Conservation (phyloP, 495 filamentous ascomycete species). For the Neurospora sp. region DNA sequence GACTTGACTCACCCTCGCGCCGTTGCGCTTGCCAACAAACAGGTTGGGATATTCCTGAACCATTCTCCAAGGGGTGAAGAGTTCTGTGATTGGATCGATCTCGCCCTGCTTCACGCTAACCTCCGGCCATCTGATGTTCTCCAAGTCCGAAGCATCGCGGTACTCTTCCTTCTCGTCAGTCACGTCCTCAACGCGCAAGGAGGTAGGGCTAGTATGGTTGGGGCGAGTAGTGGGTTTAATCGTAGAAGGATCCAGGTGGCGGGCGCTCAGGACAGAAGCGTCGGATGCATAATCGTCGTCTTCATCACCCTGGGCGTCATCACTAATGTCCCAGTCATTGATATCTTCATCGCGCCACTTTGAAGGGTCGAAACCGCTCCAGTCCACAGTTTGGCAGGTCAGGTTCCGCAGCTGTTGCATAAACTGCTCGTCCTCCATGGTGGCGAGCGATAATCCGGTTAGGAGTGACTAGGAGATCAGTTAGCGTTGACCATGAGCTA, state of each 20-base stretch:
- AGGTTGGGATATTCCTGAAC: slow-evolving; percentile 51
- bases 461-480: background rate
- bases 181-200: background rate
- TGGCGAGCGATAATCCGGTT: background rate
- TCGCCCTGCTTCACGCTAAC: slow-evolving; percentile 21
- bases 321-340: background rate
- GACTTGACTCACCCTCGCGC: slow-evolving; percentile 27
- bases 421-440: slow-evolving; percentile 5
- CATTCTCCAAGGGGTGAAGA: slow-evolving; percentile 51
- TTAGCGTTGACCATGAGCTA: background rate
- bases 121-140: slow-evolving; percentile 12
- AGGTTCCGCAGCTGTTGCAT: slow-evolving; percentile 4
- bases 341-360: slow-evolving; percentile 1
- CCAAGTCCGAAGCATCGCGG: slow-evolving; percentile 1
- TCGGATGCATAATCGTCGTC: slow-evolving; percentile 6
- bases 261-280: slow-evolving; percentile 10
- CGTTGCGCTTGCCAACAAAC: slow-evolving; percentile 39
- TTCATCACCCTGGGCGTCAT: background rate
- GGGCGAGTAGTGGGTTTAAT: background rate
- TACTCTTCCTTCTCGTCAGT: slow-evolving; percentile 3
- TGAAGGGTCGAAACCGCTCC: slow-evolving; percentile 12
- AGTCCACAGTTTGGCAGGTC: slow-evolving; percentile 4
- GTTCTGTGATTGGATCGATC: slow-evolving; percentile 3
- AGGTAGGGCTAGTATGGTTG: background rate
- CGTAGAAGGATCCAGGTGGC: slow-evolving; percentile 5